Evolutionary conservation across 1,139 yeast genomes (phyloP).

Genomic region (Saccharomyces hybrid): DNA sequence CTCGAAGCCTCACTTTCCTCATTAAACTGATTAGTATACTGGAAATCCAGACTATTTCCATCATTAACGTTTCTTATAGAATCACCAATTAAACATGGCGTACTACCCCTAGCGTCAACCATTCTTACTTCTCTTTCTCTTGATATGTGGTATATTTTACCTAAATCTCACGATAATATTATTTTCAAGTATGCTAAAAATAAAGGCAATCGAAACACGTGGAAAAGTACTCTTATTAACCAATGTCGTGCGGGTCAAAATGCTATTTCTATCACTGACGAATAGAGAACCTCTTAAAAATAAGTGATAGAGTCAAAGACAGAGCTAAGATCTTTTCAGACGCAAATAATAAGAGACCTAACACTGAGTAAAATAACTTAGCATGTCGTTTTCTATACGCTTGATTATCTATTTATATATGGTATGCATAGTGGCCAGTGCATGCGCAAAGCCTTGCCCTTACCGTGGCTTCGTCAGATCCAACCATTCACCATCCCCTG

Average conservation of each 20-base stretch:
- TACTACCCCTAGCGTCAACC: background rate
- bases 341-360: background rate
- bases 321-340: background rate
- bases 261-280: background rate
- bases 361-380: background rate
- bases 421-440: background rate
- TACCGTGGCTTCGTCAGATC: background rate
- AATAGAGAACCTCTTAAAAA: background rate
- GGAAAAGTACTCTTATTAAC: background rate
- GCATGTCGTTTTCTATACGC: background rate
- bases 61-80: constrained; percentile 19
- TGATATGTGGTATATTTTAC: background rate
- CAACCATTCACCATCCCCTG: background rate
- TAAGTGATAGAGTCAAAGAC: background rate
- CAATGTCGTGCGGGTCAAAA: background rate
- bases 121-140: background rate
- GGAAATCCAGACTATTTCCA: constrained; percentile 4
- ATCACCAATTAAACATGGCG: constrained; percentile 9
- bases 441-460: background rate
- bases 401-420: background rate
- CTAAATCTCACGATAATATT: background rate
- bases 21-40: background rate
- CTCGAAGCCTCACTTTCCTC: constrained; percentile 1
- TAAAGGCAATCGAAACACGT: background rate
- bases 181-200: background rate